Base-by-base conservation (phyloP, 2,329 filamentous ascomycete species). In the Pseudocercospora eumusae region DNA sequence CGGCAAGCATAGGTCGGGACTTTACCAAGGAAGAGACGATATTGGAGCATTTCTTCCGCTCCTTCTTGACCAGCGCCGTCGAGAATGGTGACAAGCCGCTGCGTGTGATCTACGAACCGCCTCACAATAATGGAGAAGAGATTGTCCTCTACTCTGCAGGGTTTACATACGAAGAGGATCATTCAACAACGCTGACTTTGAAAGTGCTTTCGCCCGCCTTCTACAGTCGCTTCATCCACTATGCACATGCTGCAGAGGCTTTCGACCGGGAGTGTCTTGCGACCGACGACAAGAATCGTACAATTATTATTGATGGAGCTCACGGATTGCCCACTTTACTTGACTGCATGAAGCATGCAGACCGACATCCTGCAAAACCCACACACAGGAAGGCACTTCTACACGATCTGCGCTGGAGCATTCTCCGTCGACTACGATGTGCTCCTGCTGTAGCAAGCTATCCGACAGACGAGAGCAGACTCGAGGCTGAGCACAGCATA, bases 191-290 rank as follows among this genome's bases (percentile, higher is more conserved):
- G 0, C 56, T 89, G 5, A 82, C 84, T 47, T 76, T 90, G 53
- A 82, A 81, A 57, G 77, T 90, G 4, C 73, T 88, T 20, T 88
- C 85, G 0, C 88, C 88, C 0, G 79, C 77, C 0, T 91, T 91
- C 70, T 91, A 91, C 76, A 81, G 83, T 11, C 82, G 87, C 27
- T 86, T 90, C 53, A 79, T 86, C 0, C 81, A 84, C 65, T 89
- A 90, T 69, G 78, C 83, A 0, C 81, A 88, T 69, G 83, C 85
- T 21, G 79, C 84, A 18, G 84, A 88, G 67, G 86, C 85, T 0
- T 77, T 90, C 28, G 84, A 86, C 59, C 80, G 81, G 62, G 86
- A 90, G 71, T 84, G 70, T 73, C 69, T 79, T 13, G 76, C 77
- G 31, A 77, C 77, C 0, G 75, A 80, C 23, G 77, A 83, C 49